Conservation (phyloP, 208 protist genomes). For the Polymyxa betae region DNA sequence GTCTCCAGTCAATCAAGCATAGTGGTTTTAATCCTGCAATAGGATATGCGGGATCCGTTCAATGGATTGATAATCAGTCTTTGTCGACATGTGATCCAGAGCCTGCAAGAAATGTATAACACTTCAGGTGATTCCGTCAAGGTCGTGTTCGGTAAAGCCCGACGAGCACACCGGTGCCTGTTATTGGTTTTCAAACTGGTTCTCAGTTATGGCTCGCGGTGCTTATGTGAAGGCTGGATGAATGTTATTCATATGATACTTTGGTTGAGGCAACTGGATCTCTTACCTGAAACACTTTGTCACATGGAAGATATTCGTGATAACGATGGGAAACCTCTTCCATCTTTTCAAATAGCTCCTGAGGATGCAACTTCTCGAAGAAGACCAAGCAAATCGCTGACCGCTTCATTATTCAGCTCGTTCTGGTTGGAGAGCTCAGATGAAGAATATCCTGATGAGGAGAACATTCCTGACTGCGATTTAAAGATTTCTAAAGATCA, state of each 20-base stretch:
- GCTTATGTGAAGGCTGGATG: neutral
- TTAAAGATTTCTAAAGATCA: neutral
- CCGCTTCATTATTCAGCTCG: neutral
- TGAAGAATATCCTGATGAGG: neutral
- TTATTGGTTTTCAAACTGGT: neutral
- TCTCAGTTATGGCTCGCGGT: neutral
- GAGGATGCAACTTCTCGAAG: neutral
- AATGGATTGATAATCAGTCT: neutral
- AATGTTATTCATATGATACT: neutral
- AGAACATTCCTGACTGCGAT: neutral
- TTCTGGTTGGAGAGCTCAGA: neutral
- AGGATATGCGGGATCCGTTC: neutral
- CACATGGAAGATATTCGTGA: neutral
- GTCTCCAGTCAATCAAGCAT: too few relatives aligned
- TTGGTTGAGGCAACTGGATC: neutral
- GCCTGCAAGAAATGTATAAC: neutral
- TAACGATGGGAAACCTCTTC: neutral
- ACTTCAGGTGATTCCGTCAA: neutral
- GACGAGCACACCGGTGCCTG: neutral
- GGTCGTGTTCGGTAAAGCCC: neutral
- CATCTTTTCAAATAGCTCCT: neutral
- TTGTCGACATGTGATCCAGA: neutral
- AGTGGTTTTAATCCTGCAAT: too few relatives aligned
- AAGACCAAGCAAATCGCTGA: neutral
- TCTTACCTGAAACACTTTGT: neutral